Percentiles rank a stretch among this genome's conserved stretches.
These are phyloP conservation scores for Apiotrichum akiyoshidainum DNA, from an alignment of 1,284 basidiomycete species.

Conservation along the genomic window DNA sequence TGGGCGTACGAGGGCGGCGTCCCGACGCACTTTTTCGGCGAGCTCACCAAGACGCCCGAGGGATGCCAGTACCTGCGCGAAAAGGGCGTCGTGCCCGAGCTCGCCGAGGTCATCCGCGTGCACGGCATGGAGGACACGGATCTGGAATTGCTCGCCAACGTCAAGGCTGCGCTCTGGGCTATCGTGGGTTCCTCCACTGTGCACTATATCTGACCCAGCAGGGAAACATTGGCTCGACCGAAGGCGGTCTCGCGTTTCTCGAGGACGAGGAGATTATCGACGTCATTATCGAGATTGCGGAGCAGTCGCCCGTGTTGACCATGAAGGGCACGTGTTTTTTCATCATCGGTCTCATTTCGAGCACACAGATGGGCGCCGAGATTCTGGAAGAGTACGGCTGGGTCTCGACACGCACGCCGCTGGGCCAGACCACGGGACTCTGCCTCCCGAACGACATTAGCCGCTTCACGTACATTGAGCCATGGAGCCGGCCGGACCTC, in stretches of 20 bases:
- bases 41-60: slow-evolving; percentile 91
- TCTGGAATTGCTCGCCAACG: slow-evolving; percentile 72
- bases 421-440: slow-evolving; percentile 83
- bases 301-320: slow-evolving; percentile 81
- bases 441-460: slow-evolving; percentile 81
- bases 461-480: slow-evolving; percentile 74
- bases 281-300: slow-evolving; percentile 83
- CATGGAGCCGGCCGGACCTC: slow-evolving; percentile 59
- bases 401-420: slow-evolving; percentile 81
- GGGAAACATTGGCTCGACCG: slow-evolving; percentile 91
- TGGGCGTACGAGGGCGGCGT: slow-evolving; percentile 76
- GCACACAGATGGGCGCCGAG: slow-evolving; percentile 70
- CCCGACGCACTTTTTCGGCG: slow-evolving; percentile 95
- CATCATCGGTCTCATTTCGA: slow-evolving; percentile 78
- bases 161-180: slow-evolving; percentile 96
- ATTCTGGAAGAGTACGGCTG: slow-evolving; percentile 86
- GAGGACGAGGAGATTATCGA: slow-evolving; percentile 93
- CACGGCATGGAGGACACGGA: slow-evolving; percentile 84
- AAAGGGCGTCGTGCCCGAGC: slow-evolving; percentile 86
- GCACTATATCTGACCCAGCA: slow-evolving; percentile 41
- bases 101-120: slow-evolving; percentile 81
- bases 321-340: slow-evolving; percentile 96
- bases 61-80: slow-evolving; percentile 86
- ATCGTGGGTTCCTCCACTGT: slow-evolving; percentile 62
- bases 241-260: slow-evolving; percentile 85